Conservation (phyloP, 1,139 yeast species). For the Pichia sp. region DNA sequence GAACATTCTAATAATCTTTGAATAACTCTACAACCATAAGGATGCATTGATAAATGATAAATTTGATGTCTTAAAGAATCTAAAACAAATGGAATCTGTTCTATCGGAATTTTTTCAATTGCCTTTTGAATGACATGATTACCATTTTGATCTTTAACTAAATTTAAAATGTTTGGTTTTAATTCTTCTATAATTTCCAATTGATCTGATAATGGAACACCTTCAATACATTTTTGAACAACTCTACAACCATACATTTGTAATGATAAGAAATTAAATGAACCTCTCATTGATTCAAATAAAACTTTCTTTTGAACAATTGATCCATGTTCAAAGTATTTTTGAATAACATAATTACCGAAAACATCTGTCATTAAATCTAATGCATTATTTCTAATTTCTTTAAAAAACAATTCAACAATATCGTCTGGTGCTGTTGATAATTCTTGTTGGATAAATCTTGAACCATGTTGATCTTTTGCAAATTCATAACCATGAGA, state of each 20-base stretch:
- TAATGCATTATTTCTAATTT: constrained; percentile 66
- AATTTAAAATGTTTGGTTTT: constrained; percentile 58
- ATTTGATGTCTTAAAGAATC: constrained; percentile 73
- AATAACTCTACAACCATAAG: constrained; percentile 95
- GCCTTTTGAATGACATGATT: constrained; percentile 97
- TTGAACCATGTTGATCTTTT: constrained; percentile 94
- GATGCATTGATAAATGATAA: constrained; percentile 86
- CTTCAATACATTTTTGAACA: constrained; percentile 88
- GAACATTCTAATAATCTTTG: constrained; percentile 85
- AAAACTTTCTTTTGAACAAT: constrained; percentile 63
- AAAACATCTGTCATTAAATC: constrained; percentile 94
- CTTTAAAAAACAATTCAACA: constrained; percentile 77
- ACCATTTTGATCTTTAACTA: constrained; percentile 96
- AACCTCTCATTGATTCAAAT: constrained; percentile 70
- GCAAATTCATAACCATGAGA: constrained; percentile 92
- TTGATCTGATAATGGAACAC: constrained; percentile 62
- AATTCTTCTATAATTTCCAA: constrained; percentile 66
- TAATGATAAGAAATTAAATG: constrained; percentile 66
- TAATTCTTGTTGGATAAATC: constrained; percentile 88
- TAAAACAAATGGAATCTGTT: constrained; percentile 62
- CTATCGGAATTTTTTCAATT: constrained; percentile 78
- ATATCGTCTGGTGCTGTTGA: constrained; percentile 60
- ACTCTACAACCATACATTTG: constrained; percentile 99
- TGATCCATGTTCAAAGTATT: constrained; percentile 81
- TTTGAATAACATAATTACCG: constrained; percentile 96